A percentile compares a stretch with the other conserved stretches of the same genome.
Evolutionary conservation across 371 early-diverging fungal genomes (phyloP).

Genomic region (Massospora cicadina): DNA sequence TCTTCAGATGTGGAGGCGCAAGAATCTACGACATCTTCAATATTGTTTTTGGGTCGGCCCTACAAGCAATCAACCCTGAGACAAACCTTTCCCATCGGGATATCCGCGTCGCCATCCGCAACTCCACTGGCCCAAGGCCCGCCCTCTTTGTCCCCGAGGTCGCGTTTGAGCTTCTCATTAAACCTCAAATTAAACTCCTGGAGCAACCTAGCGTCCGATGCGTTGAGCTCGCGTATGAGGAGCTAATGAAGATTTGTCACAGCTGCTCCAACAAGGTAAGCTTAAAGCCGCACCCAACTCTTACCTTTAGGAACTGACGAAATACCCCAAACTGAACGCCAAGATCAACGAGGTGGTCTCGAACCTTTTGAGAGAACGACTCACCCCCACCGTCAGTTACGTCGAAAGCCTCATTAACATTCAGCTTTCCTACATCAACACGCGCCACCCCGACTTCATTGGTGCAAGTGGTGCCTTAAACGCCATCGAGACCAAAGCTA

Average conservation of each 20-base stretch:
- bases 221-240: conserved; percentile 74
- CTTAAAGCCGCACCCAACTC: not conserved
- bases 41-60: conserved; percentile 54
- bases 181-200: conserved; percentile 59
- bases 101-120: conserved; percentile 77
- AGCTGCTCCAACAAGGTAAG: conserved; percentile 53
- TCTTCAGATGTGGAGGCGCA: conserved; percentile 50
- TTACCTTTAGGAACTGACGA: conserved; percentile 32
- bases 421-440: conserved; percentile 80
- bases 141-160: conserved; percentile 80
- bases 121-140: conserved; percentile 72
- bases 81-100: conserved; percentile 58
- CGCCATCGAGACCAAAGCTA: conserved; percentile 29
- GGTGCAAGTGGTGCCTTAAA: conserved; percentile 53
- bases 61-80: conserved; percentile 57
- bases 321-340: conserved; percentile 64
- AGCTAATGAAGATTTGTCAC: conserved; percentile 72
- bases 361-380: conserved; percentile 58
- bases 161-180: conserved; percentile 74
- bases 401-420: conserved; percentile 68
- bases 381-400: conserved; percentile 45
- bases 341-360: conserved; percentile 57
- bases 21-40: conserved; percentile 82
- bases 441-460: conserved; percentile 83
- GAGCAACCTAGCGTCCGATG: conserved; percentile 68